These are phyloP conservation scores for Epichloe sp. DNA, from an alignment of 2,329 filamentous ascomycete species.

Conservation along the genomic window DNA sequence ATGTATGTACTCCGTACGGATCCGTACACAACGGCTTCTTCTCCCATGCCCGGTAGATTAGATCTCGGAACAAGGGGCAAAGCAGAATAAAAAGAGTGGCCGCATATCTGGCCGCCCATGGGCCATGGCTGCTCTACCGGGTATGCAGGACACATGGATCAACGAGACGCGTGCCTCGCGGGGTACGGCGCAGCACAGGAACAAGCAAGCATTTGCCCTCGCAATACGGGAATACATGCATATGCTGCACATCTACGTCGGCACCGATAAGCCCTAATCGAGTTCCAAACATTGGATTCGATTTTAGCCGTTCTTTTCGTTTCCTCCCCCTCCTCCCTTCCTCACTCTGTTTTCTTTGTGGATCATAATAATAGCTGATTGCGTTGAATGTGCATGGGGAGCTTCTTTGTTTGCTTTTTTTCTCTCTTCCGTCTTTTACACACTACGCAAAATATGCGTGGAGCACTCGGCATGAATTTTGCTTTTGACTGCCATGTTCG, in stretches of 20 bases:
- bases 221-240: not conserved
- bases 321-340: no score
- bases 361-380: no score
- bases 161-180: not conserved
- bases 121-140: not conserved
- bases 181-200: not conserved
- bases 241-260: not conserved
- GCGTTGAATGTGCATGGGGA: no score
- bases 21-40: no score
- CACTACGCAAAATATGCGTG: no score
- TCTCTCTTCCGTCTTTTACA: no score
- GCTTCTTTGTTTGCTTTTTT: no score
- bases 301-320: no score
- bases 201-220: not conserved
- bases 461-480: not conserved
- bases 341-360: no score
- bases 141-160: constrained; percentile 1
- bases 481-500: not conserved
- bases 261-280: no score
- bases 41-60: not conserved
- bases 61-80: not conserved
- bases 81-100: not conserved
- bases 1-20: no score
- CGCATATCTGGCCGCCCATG: constrained; percentile 1
- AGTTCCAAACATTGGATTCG: no score